A percentile compares a stretch with the other conserved stretches of the same genome.
Evolutionary conservation across 306 rosid species (phyloP).

Genomic region (Senna siamea): DNA sequence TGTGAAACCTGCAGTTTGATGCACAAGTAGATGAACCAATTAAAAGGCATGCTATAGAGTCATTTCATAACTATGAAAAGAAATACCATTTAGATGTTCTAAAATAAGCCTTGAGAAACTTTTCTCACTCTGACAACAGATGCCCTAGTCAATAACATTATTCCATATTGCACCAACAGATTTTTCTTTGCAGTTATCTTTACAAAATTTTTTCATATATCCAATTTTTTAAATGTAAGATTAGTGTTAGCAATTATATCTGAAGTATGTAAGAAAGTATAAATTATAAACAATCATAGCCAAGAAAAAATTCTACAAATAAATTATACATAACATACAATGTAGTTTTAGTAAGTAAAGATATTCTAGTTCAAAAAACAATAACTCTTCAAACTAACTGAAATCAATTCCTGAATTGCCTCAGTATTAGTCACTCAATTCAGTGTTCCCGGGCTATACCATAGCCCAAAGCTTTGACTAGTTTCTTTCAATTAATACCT

Average conservation of each 20-base stretch:
- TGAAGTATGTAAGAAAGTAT: background rate
- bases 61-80: slow-evolving; percentile 23
- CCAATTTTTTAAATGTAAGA: background rate
- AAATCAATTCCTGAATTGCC: background rate
- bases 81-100: no score
- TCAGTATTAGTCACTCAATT: no score
- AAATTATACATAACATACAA: background rate
- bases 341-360: slow-evolving; percentile 16
- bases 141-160: slow-evolving; percentile 25
- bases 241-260: slow-evolving; percentile 15
- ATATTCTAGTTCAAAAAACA: background rate
- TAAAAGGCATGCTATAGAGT: slow-evolving; percentile 18
- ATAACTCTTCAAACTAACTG: background rate
- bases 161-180: background rate
- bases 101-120: slow-evolving; percentile 11
- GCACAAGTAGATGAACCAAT: slow-evolving; percentile 35
- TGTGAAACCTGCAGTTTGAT: slow-evolving; percentile 70
- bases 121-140: no score
- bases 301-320: slow-evolving; percentile 7
- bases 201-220: slow-evolving; percentile 12
- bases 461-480: slow-evolving; percentile 17
- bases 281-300: background rate
- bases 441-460: background rate
- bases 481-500: slow-evolving; percentile 5
- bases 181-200: slow-evolving; percentile 5